A percentile compares a stretch with the other conserved stretches of the same genome.
Conservation (phyloP, 768 basidiomycete species). For the Termitomyces sp. region DNA sequence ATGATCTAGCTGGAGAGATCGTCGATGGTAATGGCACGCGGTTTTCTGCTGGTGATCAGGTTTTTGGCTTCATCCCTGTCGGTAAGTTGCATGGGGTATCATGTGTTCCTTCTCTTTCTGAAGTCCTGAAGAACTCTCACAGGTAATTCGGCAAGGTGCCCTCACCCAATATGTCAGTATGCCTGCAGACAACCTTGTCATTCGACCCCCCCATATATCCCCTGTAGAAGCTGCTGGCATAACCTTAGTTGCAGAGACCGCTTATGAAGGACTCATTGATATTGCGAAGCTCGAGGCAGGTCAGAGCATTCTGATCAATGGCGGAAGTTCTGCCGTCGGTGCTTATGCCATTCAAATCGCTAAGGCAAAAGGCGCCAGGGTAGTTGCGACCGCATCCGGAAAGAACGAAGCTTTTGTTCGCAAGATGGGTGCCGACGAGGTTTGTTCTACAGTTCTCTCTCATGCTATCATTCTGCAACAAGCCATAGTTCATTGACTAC, state of each 20-base stretch:
- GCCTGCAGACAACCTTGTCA: constrained; percentile 33
- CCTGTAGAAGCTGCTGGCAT: constrained; percentile 59
- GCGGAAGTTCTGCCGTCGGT: constrained; percentile 66
- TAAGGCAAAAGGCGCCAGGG: constrained; percentile 55
- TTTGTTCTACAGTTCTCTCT: constrained; percentile 18
- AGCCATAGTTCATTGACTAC: constrained; percentile 54
- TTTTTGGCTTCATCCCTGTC: constrained; percentile 51
- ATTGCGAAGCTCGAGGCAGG: constrained; percentile 47
- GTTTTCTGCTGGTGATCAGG: constrained; percentile 54
- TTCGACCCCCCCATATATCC: constrained; percentile 45
- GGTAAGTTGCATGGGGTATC: constrained; percentile 14
- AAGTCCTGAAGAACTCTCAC: constrained; percentile 16
- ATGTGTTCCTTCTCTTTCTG: not conserved
- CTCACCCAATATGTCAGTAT: constrained; percentile 53
- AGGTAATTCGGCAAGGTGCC: constrained; percentile 43
- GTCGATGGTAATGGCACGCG: constrained; percentile 48
- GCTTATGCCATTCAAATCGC: constrained; percentile 70
- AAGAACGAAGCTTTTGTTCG: constrained; percentile 58
- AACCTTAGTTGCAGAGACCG: constrained; percentile 52
- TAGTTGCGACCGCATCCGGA: constrained; percentile 54
- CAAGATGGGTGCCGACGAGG: constrained; percentile 61
- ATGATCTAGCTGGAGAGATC: constrained; percentile 62
- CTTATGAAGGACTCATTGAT: constrained; percentile 48
- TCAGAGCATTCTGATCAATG: constrained; percentile 63
- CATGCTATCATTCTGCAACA: not conserved